Conservation (phyloP, 225 moss, liverwort and hornwort species). For the Pleurozium schreberi region DNA sequence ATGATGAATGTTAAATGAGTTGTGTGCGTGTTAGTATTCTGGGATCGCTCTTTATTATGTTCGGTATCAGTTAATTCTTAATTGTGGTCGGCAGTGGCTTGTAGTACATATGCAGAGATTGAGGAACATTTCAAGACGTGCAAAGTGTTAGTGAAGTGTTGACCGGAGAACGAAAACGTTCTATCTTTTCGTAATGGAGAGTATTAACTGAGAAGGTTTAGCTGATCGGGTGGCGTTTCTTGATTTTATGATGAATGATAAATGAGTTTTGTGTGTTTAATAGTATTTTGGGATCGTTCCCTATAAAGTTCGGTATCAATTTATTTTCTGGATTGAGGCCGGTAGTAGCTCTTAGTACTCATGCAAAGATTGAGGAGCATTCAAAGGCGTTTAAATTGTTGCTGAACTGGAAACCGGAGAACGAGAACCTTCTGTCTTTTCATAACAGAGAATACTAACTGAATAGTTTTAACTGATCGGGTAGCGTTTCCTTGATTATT, state of each 20-base stretch:
- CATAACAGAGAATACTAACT: background rate
- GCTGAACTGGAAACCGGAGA: background rate
- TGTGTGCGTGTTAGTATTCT: background rate
- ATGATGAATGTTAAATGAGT: background rate
- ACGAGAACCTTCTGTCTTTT: too few species aligned
- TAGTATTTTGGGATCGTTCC: background rate
- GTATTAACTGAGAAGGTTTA: background rate
- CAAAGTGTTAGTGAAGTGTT: background rate
- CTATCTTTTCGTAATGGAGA: background rate
- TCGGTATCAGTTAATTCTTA: background rate
- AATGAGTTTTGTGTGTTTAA: background rate
- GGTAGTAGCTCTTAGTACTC: background rate
- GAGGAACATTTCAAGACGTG: too few species aligned
- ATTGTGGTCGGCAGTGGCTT: background rate
- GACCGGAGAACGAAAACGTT: background rate
- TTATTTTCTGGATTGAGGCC: background rate
- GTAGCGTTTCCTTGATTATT: background rate
- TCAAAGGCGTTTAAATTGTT: background rate
- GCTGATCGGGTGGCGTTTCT: background rate
- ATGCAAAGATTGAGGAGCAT: background rate
- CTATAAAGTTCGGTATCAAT: background rate
- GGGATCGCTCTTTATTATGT: background rate
- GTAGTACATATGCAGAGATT: background rate
- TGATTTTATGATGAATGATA: background rate
- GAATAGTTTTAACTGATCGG: background rate